Evolutionary conservation across 257 asterid genomes (phyloP).

Genomic region (Prunella vulgaris): DNA sequence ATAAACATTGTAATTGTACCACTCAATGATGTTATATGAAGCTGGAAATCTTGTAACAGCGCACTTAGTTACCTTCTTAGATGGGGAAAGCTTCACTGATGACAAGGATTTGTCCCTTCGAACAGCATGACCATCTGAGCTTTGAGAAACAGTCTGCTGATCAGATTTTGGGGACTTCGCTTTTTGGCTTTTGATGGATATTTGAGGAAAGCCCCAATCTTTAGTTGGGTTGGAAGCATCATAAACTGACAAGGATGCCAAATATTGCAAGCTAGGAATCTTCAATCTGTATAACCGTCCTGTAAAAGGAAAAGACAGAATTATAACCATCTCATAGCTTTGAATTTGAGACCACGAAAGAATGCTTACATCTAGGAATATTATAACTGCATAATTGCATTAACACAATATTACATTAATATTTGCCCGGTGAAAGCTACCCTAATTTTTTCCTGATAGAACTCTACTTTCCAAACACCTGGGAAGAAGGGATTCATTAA

Average conservation of each 20-base stretch:
- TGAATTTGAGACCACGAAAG: background rate
- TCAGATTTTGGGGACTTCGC: conserved; percentile 30
- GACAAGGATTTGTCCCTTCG: conserved; percentile 30
- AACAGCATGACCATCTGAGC: conserved; percentile 24
- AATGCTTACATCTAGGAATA: background rate
- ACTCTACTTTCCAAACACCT: background rate
- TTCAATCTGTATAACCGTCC: conserved; percentile 77
- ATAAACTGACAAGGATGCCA: conserved; percentile 53
- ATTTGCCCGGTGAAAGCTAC: background rate
- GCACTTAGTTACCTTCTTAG: conserved; percentile 41
- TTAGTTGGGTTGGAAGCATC: conserved; percentile 87
- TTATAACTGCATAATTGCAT: no score
- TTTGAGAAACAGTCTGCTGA: conserved; percentile 37
- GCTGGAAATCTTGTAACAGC: background rate
- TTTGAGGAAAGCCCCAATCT: conserved; percentile 78
- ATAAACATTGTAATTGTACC: background rate
- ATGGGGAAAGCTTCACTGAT: conserved; percentile 27
- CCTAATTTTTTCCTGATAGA: background rate
- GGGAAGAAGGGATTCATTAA: background rate
- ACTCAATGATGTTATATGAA: background rate
- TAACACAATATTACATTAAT: background rate
- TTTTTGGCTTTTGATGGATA: conserved; percentile 34
- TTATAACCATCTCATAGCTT: background rate
- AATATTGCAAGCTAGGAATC: conserved; percentile 69
- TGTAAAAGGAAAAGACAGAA: conserved; percentile 26